phyloP scores from a whole-genome alignment of 225 moss, liverwort and hornwort genomes.

The Lunularia cruciata region DNA sequence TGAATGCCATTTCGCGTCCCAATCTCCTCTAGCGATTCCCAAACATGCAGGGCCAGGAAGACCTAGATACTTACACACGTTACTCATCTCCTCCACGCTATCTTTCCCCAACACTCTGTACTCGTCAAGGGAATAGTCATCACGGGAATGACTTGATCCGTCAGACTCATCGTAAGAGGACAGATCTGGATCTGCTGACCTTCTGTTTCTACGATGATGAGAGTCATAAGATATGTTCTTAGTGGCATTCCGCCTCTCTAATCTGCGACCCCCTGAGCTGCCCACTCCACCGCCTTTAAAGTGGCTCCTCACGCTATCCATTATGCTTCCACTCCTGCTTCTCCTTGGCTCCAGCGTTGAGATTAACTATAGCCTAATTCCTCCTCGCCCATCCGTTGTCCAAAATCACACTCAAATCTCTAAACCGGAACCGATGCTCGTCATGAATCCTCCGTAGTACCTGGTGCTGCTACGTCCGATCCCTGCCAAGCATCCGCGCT shows the following conservation, averaged over 20 bases:
- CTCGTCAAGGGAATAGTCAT: slow-evolving; percentile 21
- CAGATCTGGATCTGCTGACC: not conserved
- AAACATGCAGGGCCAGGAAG: slow-evolving; percentile 27
- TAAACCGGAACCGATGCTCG: not conserved
- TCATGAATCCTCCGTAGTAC: not conserved
- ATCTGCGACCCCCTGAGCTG: slow-evolving; percentile 11
- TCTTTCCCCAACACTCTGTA: slow-evolving; percentile 30
- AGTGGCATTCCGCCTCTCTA: slow-evolving; percentile 30
- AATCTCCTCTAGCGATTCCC: slow-evolving; percentile 30
- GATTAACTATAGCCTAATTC: slow-evolving; percentile 15
- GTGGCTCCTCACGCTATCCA: slow-evolving; percentile 23
- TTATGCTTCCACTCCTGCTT: slow-evolving; percentile 17
- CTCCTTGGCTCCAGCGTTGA: slow-evolving; percentile 19
- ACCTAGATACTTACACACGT: slow-evolving; percentile 28
- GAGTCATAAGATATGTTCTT: slow-evolving; percentile 28
- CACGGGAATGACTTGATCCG: slow-evolving; percentile 2
- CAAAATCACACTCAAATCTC: slow-evolving; percentile 12
- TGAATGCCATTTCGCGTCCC: slow-evolving; percentile 11
- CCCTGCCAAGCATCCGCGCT: slow-evolving; percentile 7
- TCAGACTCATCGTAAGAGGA: slow-evolving; percentile 25
- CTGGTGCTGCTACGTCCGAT: not conserved
- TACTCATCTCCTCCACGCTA: slow-evolving; percentile 32
- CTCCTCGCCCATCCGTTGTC: slow-evolving; percentile 6
- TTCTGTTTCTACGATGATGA: not conserved
- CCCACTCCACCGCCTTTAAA: not conserved